phyloP scores from a whole-genome alignment of 169 alveolate genomes.

The Theileria equi region DNA sequence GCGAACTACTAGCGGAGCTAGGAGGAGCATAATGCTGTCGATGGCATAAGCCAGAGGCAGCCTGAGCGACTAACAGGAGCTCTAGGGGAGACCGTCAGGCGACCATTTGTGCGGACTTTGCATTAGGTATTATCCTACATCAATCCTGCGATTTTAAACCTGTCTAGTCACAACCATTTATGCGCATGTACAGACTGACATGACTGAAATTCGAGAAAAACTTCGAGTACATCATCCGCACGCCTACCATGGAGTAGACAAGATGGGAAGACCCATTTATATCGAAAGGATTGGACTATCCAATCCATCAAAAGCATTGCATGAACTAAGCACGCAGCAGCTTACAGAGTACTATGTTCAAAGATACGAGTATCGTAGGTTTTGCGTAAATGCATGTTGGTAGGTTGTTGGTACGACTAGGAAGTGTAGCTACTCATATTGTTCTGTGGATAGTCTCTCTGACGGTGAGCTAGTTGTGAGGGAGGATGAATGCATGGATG shows the following conservation, averaged over 20 bases:
- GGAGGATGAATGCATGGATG: too few species aligned
- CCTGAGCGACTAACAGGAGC: too few species aligned
- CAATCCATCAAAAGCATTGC: constrained; percentile 42
- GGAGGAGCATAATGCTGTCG: too few species aligned
- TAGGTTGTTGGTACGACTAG: neutral
- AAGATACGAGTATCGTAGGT: constrained; percentile 48
- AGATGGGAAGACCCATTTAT: constrained; percentile 70
- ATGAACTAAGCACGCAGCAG: constrained; percentile 34
- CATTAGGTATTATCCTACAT: too few species aligned
- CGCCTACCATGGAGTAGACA: constrained; percentile 73
- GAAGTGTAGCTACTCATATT: neutral
- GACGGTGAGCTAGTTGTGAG: too few species aligned
- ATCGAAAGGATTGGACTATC: constrained; percentile 75
- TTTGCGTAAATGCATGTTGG: neutral
- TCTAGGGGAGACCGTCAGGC: too few species aligned
- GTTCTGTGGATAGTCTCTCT: neutral
- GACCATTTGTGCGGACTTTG: too few species aligned
- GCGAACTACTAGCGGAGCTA: neutral
- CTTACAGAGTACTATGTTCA: constrained; percentile 55
- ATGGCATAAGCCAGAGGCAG: too few species aligned
- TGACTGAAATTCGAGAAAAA: constrained; percentile 37
- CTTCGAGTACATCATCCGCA: constrained; percentile 63
- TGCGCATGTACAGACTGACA: constrained; percentile 30
- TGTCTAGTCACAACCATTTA: too few species aligned
- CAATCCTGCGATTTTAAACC: too few species aligned